These are phyloP conservation scores for Chaetomium strumarium DNA, from an alignment of 2,329 filamentous ascomycete genomes.

Conservation along the genomic window DNA sequence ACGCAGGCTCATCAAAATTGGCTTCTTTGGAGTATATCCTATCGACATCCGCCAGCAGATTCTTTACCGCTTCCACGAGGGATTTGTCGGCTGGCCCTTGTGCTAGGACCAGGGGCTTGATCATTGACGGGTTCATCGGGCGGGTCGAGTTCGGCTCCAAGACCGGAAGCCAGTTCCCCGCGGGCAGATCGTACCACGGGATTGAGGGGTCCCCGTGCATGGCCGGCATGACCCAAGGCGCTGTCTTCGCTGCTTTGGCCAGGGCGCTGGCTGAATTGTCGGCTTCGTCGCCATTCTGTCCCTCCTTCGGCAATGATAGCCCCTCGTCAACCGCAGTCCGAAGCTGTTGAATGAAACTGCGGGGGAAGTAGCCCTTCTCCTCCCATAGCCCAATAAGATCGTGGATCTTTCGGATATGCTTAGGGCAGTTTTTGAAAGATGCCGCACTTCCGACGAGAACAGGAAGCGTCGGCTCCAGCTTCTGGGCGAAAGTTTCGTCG, in stretches of 20 bases:
- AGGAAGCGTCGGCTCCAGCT: conserved; percentile 54
- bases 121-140: conserved; percentile 64
- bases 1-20: conserved; percentile 41
- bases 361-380: conserved; percentile 56
- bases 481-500: conserved; percentile 46
- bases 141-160: conserved; percentile 69
- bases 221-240: conserved; percentile 65
- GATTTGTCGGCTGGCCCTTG: conserved; percentile 61
- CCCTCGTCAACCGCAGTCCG: conserved; percentile 46
- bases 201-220: conserved; percentile 68
- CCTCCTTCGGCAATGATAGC: conserved; percentile 8
- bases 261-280: conserved; percentile 19
- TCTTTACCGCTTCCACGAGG: conserved; percentile 63
- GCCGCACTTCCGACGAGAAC: conserved; percentile 56
- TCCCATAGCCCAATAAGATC: conserved; percentile 65
- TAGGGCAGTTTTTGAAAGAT: conserved; percentile 54
- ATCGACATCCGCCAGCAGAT: conserved; percentile 63
- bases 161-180: conserved; percentile 72
- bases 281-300: conserved; percentile 13
- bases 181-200: conserved; percentile 77
- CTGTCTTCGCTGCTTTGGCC: conserved; percentile 46
- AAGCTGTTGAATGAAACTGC: conserved; percentile 51
- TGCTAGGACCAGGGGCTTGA: conserved; percentile 65
- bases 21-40: conserved; percentile 56
- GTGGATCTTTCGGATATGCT: conserved; percentile 59